Percentiles rank a stretch among this genome's conserved stretches.
Evolutionary conservation across 441 rosid genomes (phyloP).

Genomic region (Viola pubescens): DNA sequence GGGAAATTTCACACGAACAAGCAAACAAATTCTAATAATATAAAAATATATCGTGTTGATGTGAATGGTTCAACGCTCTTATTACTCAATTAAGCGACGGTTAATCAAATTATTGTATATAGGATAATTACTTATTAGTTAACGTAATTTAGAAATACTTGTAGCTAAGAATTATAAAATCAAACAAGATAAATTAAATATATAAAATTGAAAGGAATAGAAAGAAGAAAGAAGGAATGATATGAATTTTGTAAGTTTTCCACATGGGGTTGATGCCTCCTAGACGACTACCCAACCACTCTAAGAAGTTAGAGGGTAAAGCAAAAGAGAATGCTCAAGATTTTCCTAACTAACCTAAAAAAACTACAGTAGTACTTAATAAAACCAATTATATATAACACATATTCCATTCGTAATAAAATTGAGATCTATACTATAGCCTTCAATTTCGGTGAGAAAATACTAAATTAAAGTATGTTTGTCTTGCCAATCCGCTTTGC

Average conservation of each 20-base stretch:
- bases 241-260: conserved; percentile 1
- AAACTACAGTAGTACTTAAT: neutral
- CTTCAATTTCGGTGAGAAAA: neutral
- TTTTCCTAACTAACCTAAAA: conserved; percentile 16
- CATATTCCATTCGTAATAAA: no score
- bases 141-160: no score
- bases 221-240: neutral
- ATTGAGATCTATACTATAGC: conserved; percentile 9
- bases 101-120: no score
- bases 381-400: conserved; percentile 5
- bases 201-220: neutral
- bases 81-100: no score
- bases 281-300: conserved; percentile 18
- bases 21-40: no score
- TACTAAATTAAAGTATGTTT: neutral
- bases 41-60: no score
- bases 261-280: conserved; percentile 42
- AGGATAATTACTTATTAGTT: no score
- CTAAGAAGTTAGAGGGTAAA: neutral
- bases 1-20: no score
- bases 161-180: neutral
- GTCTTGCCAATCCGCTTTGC: neutral
- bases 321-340: neutral
- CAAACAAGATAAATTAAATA: neutral
- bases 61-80: no score